Evolutionary conservation across 2,329 filamentous ascomycete species (phyloP), one percentile per base, ranked within the genome.

Genomic region (Parastagonospora avenae): DNA sequence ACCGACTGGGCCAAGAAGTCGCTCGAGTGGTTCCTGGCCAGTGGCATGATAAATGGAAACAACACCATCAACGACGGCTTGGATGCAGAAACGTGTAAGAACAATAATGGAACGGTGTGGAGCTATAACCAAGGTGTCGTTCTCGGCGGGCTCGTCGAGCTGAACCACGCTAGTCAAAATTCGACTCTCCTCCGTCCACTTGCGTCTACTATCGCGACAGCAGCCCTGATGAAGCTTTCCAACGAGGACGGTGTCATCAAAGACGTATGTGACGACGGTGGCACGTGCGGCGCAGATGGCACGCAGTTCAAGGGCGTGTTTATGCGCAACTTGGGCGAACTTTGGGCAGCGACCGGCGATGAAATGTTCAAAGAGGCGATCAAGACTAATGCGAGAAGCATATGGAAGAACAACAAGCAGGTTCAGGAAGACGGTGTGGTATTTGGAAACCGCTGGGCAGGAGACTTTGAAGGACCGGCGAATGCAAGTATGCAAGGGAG

Each of bases 221-320:
- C 73, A 12, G 72, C 74, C 0, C 66, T 78, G 32, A 14, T 42
- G 1, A 60, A 64, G 7, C 70, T 79, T 9, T 66, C 68, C 10
- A 71, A 75, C 15, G 40, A 38, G 19, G 64, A 74, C 15, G 74
- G 74, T 8, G 68, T 79, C 15, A 57, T 79, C 1, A 72, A 75
- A 47, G 77, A 80, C 35, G 56, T 62, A 10, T 77, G 75, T 40
- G 74, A 73, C 8, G 24, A 14, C 4, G 12, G 29, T 68, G 61
- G 0, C 52, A 68, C 8, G 10, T 77, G 75, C 39, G 74, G 74
- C 16, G 66, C 46, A 9, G 75, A 77, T 40, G 81, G 78, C 1
- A 78, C 82, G 30, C 85, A 89, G 63, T 91, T 91, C 79, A 91
- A 91, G 71, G 88, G 88, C 3, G 77, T 90, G 31, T 89, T 90